A percentile compares a stretch with the other conserved stretches of the same genome.
These are phyloP conservation scores for Candolleomyces aberdarensis DNA, from an alignment of 768 basidiomycete species.

Conservation along the genomic window DNA sequence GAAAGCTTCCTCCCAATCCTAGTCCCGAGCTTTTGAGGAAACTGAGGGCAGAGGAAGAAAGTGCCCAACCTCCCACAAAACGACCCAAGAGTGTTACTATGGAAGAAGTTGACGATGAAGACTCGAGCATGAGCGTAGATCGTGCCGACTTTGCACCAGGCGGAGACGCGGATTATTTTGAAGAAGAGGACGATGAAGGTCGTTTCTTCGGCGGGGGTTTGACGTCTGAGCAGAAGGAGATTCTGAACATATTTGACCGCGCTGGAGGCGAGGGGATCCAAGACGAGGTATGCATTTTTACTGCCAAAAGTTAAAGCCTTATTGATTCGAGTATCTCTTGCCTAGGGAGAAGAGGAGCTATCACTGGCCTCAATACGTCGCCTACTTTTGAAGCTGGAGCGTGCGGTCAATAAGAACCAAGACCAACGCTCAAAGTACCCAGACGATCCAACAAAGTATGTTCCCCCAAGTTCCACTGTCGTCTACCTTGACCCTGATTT, in stretches of 20 bases:
- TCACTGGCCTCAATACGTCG: constrained; percentile 70
- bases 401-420: constrained; percentile 91
- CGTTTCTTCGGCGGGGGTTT: constrained; percentile 94
- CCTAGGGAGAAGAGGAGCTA: constrained; percentile 58
- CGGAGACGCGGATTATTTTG: constrained; percentile 86
- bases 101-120: constrained; percentile 61
- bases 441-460: constrained; percentile 85
- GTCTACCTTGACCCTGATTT: background rate
- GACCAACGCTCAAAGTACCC: constrained; percentile 96
- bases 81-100: constrained; percentile 43
- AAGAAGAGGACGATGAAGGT: constrained; percentile 89
- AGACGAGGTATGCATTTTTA: constrained; percentile 57
- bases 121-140: constrained; percentile 28
- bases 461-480: background rate
- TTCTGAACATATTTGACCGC: constrained; percentile 90
- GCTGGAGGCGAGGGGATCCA: constrained; percentile 59
- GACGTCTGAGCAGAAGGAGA: constrained; percentile 90
- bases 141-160: constrained; percentile 63
- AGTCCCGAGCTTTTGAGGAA: constrained; percentile 82
- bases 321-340: background rate
- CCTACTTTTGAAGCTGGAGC: constrained; percentile 77
- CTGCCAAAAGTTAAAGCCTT: background rate
- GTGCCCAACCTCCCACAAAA: constrained; percentile 21
- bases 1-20: constrained; percentile 74
- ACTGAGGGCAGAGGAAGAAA: constrained; percentile 55